Evolutionary conservation across 2,329 filamentous ascomycete species (phyloP), one percentile per base, ranked within the genome.

Genomic region (Coleophoma eucalyptorum): DNA sequence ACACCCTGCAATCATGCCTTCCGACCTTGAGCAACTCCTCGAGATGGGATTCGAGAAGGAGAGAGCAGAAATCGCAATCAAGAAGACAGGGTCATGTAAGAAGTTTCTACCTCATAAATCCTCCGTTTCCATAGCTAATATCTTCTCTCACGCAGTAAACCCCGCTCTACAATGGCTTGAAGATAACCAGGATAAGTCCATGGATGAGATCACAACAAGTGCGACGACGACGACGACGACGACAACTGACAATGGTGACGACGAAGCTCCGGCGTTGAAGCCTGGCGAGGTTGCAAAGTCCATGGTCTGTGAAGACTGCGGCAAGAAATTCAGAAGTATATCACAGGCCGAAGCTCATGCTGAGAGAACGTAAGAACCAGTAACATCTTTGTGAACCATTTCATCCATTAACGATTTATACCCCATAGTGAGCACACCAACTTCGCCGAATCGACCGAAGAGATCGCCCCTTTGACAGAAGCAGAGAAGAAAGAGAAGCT

Each of bases 151-250:
- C 46, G 46, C 31, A 93, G 89, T 97, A 43, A 87, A 94, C 67
- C 87, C 86, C 59, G 94, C 94, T 48, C 80, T 99, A 51, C 89
- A 96, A 72, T 99, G 94, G 94, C 81, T 99, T 1, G 92, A 96
- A 67, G 82, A 88, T 61, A 96, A 95, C 66, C 86, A 95, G 67
- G 90, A 96, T 68, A 96, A 89, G 61, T 78, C 89, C 1, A 67
- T 96, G 40, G 91, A 97, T 35, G 86, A 96, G 51, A 85, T 97
- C 55, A 80, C 69, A 5, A 59, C 61, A 18, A 26, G 26, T 8
- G 10, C 26, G 6, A 67, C 68, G 1, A 77, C 76, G 6, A 67
- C 68, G 1, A 77, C 76, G 26, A 71, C 78, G 3, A 71, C 74
- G 3, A 76, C 81, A 8, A 77, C 76, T 2, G 76, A 76, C 18